Conservation (phyloP, 805 yeast genomes). For the Saturnispora gosingensis region DNA sequence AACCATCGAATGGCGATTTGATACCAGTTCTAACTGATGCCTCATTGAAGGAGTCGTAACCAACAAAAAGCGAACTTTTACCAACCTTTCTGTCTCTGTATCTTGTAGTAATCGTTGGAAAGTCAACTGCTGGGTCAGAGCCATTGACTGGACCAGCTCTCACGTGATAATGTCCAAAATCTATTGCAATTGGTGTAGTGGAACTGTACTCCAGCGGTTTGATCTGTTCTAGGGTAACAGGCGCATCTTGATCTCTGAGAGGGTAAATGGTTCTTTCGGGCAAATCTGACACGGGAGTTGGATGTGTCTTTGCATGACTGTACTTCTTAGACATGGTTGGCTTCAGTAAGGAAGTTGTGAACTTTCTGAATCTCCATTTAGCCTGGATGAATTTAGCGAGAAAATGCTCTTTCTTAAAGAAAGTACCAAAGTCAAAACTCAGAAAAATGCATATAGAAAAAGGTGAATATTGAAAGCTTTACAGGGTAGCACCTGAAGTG, state of each 20-base stretch:
- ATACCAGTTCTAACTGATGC: constrained; percentile 57
- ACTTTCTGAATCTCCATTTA: background rate
- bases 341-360: background rate
- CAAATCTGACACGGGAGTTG: constrained; percentile 2
- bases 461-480: background rate
- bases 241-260: background rate
- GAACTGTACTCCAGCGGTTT: constrained; percentile 29
- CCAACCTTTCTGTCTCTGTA: constrained; percentile 70
- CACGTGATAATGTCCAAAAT: constrained; percentile 61
- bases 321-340: constrained; percentile 3
- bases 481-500: background rate
- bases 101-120: constrained; percentile 61
- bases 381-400: background rate
- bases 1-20: constrained; percentile 79
- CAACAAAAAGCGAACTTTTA: constrained; percentile 60
- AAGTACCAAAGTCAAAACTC: background rate
- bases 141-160: constrained; percentile 50
- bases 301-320: constrained; percentile 7
- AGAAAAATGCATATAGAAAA: background rate
- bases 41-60: constrained; percentile 73
- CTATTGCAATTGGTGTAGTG: constrained; percentile 77
- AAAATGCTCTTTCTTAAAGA: background rate
- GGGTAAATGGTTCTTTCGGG: background rate
- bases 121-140: constrained; percentile 45
- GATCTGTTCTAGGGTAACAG: background rate